These are phyloP conservation scores for Paramyrothecium roridum DNA, from an alignment of 2,329 filamentous ascomycete species.

Conservation along the genomic window DNA sequence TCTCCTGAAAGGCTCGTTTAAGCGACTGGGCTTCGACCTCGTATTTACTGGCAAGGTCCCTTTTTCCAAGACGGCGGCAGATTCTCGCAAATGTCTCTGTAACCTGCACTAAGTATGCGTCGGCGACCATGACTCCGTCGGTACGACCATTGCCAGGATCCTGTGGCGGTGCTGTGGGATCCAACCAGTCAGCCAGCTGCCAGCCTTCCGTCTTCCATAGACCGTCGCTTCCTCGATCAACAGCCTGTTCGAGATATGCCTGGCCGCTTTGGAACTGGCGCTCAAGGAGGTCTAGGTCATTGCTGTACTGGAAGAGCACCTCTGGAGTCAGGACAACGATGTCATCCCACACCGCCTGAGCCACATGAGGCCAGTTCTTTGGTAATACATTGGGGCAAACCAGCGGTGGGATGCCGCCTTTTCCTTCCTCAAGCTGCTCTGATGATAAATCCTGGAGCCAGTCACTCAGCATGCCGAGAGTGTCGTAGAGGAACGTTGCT, in stretches of 20 bases:
- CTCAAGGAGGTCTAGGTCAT: not conserved
- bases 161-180: conserved; percentile 12
- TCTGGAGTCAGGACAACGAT: not conserved
- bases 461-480: not conserved
- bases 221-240: not conserved
- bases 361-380: too few relatives aligned
- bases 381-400: too few relatives aligned
- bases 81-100: not conserved
- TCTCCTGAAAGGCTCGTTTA: not conserved
- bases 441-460: not conserved
- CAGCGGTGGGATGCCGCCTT: not conserved
- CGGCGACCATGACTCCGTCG: conserved; percentile 6
- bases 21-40: not conserved
- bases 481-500: conserved; percentile 50
- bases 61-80: conserved; percentile 16
- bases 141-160: conserved; percentile 34
- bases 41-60: not conserved
- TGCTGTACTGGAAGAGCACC: not conserved
- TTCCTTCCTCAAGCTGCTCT: not conserved
- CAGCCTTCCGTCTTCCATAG: not conserved
- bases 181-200: conserved; percentile 23
- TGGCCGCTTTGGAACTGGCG: not conserved
- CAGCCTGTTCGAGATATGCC: not conserved
- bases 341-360: not conserved
- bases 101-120: not conserved